Evolutionary conservation across 495 filamentous ascomycete species (phyloP), one percentile per base, ranked within the genome.

Genomic region (Oidiodendron maius): DNA sequence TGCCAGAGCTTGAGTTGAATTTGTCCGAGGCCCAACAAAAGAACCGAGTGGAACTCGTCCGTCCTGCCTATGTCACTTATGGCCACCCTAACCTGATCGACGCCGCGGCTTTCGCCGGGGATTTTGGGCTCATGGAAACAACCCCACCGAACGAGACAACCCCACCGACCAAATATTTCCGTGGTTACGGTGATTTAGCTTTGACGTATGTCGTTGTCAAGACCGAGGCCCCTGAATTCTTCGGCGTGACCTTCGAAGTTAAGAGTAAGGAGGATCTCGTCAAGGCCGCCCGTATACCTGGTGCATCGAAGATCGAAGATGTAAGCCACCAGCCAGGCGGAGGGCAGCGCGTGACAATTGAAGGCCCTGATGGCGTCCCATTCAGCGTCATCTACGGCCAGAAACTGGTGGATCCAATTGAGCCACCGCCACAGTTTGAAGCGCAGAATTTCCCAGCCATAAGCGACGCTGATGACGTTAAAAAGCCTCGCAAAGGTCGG

Each of bases 341-440:
- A 22, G 80, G 80, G 36, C 63, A 74, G 53, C 47, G 70, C 13
- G 70, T 83, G 2, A 77, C 77, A 0, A 65, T 82, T 26, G 59
- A 65, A 26, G 76, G 82, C 50, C 76, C 77, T 1, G 71, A 69
- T 36, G 73, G 79, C 35, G 71, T 72, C 0, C 80, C 72, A 46
- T 65, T 83, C 53, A 76, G 79, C 50, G 63, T 84, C 17, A 67
- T 82, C 2, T 63, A 72, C 44, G 80, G 78, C 15, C 78, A 82
- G 21, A 22, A 48, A 38, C 17, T 28, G 6, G 3, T 34, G 24
- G 24, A 4, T 30, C 17, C 35, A 16, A 21, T 24, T 5, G 4
- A n/a, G 8, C 13, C n/a, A 26, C 15, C 36, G 12, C 4, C 28
- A 18, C 4, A 38, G 10, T 13, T 36, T 26, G 17, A 10, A 10